Conservation (phyloP, 805 yeast species). For the Suhomyces tanzawaensis region DNA sequence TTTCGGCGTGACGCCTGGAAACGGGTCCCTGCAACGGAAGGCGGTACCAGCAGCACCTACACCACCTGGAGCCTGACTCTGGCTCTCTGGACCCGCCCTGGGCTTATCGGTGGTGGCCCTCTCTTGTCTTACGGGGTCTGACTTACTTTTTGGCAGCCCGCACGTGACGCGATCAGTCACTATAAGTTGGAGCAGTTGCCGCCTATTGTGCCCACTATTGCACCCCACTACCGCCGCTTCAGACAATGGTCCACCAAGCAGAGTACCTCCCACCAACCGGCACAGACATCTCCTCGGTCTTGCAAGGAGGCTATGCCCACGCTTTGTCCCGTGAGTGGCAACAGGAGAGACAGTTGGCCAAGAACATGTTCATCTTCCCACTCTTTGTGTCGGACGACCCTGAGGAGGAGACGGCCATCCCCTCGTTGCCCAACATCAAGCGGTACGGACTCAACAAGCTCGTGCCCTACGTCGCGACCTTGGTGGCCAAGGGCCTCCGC, state of each 20-base stretch:
- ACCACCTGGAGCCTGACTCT: too few species aligned
- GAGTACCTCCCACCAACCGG: constrained; percentile 59
- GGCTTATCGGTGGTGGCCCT: too few species aligned
- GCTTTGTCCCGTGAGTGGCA: constrained; percentile 92
- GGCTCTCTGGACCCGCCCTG: too few species aligned
- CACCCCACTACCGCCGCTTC: background rate
- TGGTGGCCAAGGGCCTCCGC: constrained; percentile 77
- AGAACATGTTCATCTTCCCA: constrained; percentile 91
- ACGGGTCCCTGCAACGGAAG: too few species aligned
- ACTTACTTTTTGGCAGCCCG: too few species aligned
- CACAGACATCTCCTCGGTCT: constrained; percentile 66
- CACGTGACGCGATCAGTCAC: background rate
- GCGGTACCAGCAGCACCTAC: too few species aligned
- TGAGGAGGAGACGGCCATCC: constrained; percentile 74
- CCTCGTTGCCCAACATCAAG: constrained; percentile 82
- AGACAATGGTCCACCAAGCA: constrained; percentile 62
- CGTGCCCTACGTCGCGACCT: constrained; percentile 62
- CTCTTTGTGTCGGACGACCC: constrained; percentile 77
- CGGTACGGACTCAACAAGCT: constrained; percentile 82
- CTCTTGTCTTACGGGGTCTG: too few species aligned
- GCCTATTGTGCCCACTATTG: background rate
- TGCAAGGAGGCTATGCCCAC: constrained; percentile 94
- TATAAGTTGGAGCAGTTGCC: background rate
- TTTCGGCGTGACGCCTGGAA: too few species aligned
- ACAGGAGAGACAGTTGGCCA: constrained; percentile 73